Evolutionary conservation across 1,139 yeast species (phyloP).

Genomic region (Meyerozyma sp.): DNA sequence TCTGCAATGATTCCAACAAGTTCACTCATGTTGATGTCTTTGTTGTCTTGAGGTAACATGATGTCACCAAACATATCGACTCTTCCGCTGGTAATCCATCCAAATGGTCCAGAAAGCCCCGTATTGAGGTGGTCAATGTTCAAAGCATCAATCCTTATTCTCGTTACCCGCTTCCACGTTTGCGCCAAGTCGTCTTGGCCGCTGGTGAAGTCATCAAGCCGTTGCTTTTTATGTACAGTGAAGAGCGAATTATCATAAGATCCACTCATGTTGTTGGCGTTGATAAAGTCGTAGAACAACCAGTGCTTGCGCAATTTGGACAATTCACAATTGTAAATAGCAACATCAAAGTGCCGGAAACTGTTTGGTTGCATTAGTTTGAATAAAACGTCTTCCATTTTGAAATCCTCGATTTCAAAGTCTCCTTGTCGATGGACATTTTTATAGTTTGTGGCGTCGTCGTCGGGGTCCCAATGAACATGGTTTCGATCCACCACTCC

Average conservation of each 20-base stretch:
- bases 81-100: constrained; percentile 89
- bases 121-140: constrained; percentile 84
- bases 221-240: constrained; percentile 79
- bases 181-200: constrained; percentile 2
- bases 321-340: constrained; percentile 79
- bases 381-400: constrained; percentile 78
- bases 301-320: constrained; percentile 83
- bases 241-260: constrained; percentile 89
- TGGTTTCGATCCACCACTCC: constrained; percentile 91
- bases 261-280: constrained; percentile 84
- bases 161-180: constrained; percentile 59
- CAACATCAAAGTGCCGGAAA: constrained; percentile 79
- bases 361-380: constrained; percentile 76
- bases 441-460: constrained; percentile 77
- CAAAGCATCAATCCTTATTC: constrained; percentile 79
- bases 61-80: constrained; percentile 93
- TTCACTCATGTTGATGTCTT: constrained; percentile 37
- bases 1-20: constrained; percentile 35
- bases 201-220: constrained; percentile 38
- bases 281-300: constrained; percentile 81
- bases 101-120: constrained; percentile 91
- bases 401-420: constrained; percentile 81
- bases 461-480: constrained; percentile 76
- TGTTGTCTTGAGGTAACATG: constrained; percentile 64
- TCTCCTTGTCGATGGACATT: constrained; percentile 80